Conservation (phyloP, 352 stramenopile genomes). For the Elongisporangium senticosum region DNA sequence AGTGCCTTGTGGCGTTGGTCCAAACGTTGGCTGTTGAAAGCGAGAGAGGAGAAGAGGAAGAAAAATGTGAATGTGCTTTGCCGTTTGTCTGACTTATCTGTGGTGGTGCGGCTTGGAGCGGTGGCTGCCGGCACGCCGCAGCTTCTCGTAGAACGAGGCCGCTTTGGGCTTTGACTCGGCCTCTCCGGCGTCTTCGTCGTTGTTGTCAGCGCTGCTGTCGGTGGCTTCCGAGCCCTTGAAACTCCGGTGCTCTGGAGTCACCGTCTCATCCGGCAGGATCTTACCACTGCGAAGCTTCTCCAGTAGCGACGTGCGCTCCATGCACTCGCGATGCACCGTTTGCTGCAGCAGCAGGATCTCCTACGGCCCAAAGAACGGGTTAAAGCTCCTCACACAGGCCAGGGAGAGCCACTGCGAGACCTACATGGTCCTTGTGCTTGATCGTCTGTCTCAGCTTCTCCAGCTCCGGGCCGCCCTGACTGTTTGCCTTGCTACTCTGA, state of each 20-base stretch:
- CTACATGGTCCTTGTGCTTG: conserved; percentile 48
- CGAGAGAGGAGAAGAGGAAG: conserved; percentile 1
- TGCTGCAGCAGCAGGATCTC: conserved; percentile 73
- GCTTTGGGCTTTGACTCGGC: conserved; percentile 22
- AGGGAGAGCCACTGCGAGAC: conserved; percentile 3
- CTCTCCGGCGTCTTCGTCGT: conserved; percentile 13
- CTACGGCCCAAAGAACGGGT: conserved; percentile 14
- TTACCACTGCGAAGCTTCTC: conserved; percentile 69
- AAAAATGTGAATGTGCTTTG: conserved; percentile 4
- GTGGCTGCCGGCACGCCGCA: conserved; percentile 47
- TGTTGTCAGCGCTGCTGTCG: conserved; percentile 11
- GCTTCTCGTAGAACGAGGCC: conserved; percentile 76
- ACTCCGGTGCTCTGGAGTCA: conserved; percentile 6
- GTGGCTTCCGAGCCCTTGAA: neutral
- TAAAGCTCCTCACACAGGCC: neutral
- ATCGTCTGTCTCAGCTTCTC: conserved; percentile 34
- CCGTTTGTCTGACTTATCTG: conserved; percentile 1
- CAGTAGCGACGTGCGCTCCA: conserved; percentile 72
- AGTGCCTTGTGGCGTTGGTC: neutral
- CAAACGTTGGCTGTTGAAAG: conserved; percentile 23
- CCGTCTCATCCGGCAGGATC: conserved; percentile 45
- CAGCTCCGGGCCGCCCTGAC: conserved; percentile 41
- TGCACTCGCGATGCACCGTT: conserved; percentile 77
- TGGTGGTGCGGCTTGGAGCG: conserved; percentile 31
- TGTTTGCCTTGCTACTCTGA: conserved; percentile 13